phyloP scores from a whole-genome alignment of 163 green algal genomes.

The Trebouxiophyceae sp. region DNA sequence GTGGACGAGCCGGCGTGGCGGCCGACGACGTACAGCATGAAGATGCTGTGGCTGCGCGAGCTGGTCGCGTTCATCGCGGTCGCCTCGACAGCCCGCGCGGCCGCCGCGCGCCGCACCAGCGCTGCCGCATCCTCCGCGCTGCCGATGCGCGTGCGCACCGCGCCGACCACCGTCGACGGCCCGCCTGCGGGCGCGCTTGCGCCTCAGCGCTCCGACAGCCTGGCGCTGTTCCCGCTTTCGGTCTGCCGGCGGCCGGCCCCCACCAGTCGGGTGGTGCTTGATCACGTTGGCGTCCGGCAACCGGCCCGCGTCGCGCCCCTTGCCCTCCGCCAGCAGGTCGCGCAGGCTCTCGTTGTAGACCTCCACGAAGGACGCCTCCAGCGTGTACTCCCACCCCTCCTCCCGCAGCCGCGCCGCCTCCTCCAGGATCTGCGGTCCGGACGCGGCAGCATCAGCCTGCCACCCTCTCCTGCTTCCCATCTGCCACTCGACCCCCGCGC shows the following conservation, averaged over 20 bases:
- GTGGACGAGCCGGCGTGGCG: slow-evolving; percentile 34
- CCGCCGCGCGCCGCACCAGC: slow-evolving; percentile 49
- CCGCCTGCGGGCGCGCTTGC: slow-evolving; percentile 46
- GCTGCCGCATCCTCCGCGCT: slow-evolving; percentile 41
- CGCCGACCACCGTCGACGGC: slow-evolving; percentile 62
- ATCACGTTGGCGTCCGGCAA: slow-evolving; percentile 43
- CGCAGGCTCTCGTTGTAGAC: slow-evolving; percentile 96
- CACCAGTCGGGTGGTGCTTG: slow-evolving; percentile 35
- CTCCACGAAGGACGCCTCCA: slow-evolving; percentile 89
- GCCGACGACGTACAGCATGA: slow-evolving; percentile 64
- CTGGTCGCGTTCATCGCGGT: slow-evolving; percentile 61
- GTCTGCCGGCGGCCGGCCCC: too few species aligned
- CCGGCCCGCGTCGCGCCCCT: slow-evolving; percentile 7
- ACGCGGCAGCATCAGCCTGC: slow-evolving; percentile 4
- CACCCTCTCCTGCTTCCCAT: too few species aligned
- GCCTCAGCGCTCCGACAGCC: too few species aligned
- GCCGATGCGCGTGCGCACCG: slow-evolving; percentile 39
- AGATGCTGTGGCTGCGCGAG: slow-evolving; percentile 55
- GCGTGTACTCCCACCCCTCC: slow-evolving; percentile 88
- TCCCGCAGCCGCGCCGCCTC: slow-evolving; percentile 42
- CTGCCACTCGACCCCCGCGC: too few species aligned
- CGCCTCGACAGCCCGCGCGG: slow-evolving; percentile 47
- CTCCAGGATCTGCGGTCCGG: slow-evolving; percentile 54
- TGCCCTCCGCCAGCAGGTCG: slow-evolving; percentile 61
- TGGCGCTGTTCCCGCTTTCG: too few species aligned